These are phyloP conservation scores for Echinochloa phyllopogon DNA, from an alignment of 176 grass and related monocot genomes.

Conservation along the genomic window DNA sequence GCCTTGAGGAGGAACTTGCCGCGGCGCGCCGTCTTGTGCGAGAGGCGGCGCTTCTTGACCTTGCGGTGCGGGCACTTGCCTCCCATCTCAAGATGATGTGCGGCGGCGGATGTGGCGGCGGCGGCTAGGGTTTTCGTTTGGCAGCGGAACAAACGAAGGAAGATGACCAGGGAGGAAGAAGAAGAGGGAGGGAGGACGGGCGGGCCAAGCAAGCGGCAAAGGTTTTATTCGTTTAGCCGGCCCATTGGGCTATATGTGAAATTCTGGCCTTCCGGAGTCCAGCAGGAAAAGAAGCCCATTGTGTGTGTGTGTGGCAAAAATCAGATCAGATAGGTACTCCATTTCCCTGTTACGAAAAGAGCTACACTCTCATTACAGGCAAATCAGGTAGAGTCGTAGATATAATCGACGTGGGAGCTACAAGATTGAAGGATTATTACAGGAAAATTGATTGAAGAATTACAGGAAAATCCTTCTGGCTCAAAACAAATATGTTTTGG, in stretches of 20 bases:
- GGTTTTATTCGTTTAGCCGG: not conserved
- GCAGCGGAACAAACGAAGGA: not conserved
- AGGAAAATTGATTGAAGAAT: too few species aligned
- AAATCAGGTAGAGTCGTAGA: too few species aligned
- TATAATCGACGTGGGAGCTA: not conserved
- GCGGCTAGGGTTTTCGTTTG: conserved; percentile 44
- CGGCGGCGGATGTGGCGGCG: not conserved
- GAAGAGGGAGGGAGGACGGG: not conserved
- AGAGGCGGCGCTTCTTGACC: conserved; percentile 92
- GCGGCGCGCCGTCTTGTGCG: conserved; percentile 80
- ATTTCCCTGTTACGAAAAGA: too few species aligned
- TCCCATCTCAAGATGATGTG: conserved; percentile 54
- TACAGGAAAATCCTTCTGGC: too few species aligned
- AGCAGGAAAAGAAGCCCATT: not conserved
- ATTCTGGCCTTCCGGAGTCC: not conserved
- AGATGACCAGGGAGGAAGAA: not conserved
- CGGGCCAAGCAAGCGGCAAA: not conserved
- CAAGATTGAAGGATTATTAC: not conserved
- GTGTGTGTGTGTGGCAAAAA: too few species aligned
- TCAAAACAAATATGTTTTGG: too few species aligned
- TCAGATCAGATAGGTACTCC: too few species aligned
- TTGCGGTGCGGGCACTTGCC: conserved; percentile 97
- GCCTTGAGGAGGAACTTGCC: conserved; percentile 90
- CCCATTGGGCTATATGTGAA: not conserved
- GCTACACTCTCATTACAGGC: too few species aligned